These are phyloP conservation scores for Mycena vulgaris DNA, from an alignment of 768 basidiomycete species.

Conservation along the genomic window DNA sequence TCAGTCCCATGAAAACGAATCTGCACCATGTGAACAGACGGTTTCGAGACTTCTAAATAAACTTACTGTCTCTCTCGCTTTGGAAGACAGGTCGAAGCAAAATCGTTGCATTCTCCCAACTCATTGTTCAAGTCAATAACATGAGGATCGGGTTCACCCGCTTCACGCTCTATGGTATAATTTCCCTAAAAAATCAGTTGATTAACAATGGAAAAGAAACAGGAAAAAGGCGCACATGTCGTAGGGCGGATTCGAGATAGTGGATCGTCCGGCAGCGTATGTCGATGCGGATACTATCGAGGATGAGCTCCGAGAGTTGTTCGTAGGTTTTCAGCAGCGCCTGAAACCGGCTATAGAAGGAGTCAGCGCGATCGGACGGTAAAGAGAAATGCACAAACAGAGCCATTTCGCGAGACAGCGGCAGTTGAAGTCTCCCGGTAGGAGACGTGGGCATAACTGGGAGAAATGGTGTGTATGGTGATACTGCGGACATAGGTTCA, in stretches of 20 bases:
- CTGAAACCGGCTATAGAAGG: slow-evolving; percentile 84
- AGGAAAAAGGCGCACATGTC: slow-evolving; percentile 66
- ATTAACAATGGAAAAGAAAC: slow-evolving; percentile 23
- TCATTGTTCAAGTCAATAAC: slow-evolving; percentile 89
- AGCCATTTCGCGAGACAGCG: slow-evolving; percentile 91
- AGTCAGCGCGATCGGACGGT: slow-evolving; percentile 21
- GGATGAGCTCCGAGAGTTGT: slow-evolving; percentile 88
- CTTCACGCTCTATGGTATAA: slow-evolving; percentile 86
- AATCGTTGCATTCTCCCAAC: slow-evolving; percentile 82
- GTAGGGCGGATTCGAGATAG: slow-evolving; percentile 85
- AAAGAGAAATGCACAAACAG: slow-evolving; percentile 69
- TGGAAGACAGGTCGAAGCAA: slow-evolving; percentile 73
- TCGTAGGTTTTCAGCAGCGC: slow-evolving; percentile 92
- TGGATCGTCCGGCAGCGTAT: slow-evolving; percentile 88
- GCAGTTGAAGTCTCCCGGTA: slow-evolving; percentile 73
- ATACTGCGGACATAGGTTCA: slow-evolving; percentile 66
- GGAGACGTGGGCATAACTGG: slow-evolving; percentile 57
- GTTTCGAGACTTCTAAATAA: neutral
- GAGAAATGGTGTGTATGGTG: slow-evolving; percentile 63
- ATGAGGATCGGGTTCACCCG: slow-evolving; percentile 92
- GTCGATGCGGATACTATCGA: slow-evolving; percentile 91
- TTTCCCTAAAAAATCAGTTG: slow-evolving; percentile 72
- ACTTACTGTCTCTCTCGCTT: slow-evolving; percentile 78
- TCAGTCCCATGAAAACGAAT: slow-evolving; percentile 90
- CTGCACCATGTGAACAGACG: slow-evolving; percentile 56